Evolutionary conservation across 2,329 filamentous ascomycete genomes (phyloP), one percentile per base, ranked within the genome.

Genomic region (Ascochyta fabae): DNA sequence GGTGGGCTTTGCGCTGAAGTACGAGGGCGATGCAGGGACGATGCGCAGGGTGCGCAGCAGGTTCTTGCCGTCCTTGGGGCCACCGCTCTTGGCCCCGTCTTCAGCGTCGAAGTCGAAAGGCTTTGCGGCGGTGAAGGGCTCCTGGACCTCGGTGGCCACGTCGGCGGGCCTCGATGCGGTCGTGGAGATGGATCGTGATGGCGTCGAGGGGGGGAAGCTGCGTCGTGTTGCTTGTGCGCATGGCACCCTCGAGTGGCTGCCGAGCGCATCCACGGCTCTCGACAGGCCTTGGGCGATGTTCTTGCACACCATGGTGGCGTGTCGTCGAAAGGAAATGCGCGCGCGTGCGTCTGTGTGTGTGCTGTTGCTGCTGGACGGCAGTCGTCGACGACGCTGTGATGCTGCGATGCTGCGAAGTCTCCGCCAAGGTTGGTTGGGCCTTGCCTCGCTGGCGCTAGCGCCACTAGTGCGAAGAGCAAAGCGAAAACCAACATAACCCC

Each of bases 21-120:
- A 99, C n/a, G 94, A 95, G 3, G 91, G 88, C 33, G 93, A 96
- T 24, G 84, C 83, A 19, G 95, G 95, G 33, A 97, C 80, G 22
- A 96, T 81, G 62, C 95, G 91, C 48, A 90, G 66, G 23, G 65
- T 72, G 42, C 64, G 57, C 38, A 80, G 66, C 3, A 72, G 40
- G 19, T 45, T 45, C 16, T 54, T 54, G 45, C 45, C 56, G 31
- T 47, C 59, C 45, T 36, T 59, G 23, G 19, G 19, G 19, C 60
- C 58, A 6, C 50, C 58, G n/a, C 44, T 41, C 3, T 36, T 42
- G 5, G 24, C 44, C 3, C 59, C 64, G 12, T 47, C 23, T 66
- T 10, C 56, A 15, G 59, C 57, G 15, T 42, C 47, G 39, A 82
- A 79, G 35, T 79, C 68, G 58, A 82, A 78, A 51, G 76, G 74